These are phyloP conservation scores for Ricinus communis DNA, from an alignment of 345 rosid genomes.

Conservation along the genomic window DNA sequence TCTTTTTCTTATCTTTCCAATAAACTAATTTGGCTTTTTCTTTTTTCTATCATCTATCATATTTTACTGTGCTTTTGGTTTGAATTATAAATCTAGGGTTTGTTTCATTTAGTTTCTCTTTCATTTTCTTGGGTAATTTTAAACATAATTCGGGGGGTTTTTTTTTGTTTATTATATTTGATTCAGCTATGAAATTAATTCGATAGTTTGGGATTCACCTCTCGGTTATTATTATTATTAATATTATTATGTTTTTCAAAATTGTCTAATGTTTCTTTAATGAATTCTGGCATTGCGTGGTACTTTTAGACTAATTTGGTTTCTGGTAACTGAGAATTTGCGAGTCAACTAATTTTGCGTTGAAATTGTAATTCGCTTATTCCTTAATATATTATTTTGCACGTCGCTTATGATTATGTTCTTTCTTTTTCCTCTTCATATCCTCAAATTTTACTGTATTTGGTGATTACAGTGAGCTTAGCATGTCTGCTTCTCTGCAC, in stretches of 20 bases:
- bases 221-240: no score
- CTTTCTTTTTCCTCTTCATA: background rate
- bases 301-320: background rate
- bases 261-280: background rate
- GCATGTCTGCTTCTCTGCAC: background rate
- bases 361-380: background rate
- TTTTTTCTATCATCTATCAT: background rate
- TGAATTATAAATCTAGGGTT: constrained; percentile 20
- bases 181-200: background rate
- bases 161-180: background rate
- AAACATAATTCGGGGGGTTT: background rate
- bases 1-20: background rate
- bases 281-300: background rate
- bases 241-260: background rate
- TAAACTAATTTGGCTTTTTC: no score
- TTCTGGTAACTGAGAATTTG: background rate
- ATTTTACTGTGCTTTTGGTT: background rate
- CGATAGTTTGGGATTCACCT: background rate
- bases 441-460: background rate
- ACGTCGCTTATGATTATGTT: background rate
- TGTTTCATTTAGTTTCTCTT: background rate
- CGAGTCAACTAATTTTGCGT: background rate
- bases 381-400: no score
- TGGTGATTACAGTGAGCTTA: background rate
- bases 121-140: background rate